A percentile compares a stretch with the other conserved stretches of the same genome.
phyloP scores from a whole-genome alignment of 441 rosid genomes.

The Pelargonium cotyledonis region DNA sequence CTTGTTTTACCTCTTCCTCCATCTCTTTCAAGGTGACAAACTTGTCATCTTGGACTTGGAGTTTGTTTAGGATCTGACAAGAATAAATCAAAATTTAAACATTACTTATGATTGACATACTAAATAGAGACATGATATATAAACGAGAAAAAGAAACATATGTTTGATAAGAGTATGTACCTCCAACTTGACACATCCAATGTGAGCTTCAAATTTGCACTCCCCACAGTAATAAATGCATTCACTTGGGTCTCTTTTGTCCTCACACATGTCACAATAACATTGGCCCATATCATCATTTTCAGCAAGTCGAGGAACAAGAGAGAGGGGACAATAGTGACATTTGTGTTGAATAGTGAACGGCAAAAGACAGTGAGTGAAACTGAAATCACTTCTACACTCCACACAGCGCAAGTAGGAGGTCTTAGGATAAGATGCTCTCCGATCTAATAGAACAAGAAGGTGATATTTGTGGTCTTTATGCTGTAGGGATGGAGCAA shows the following conservation, averaged over 20 bases:
- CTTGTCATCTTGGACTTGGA: not conserved
- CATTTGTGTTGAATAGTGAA: not conserved
- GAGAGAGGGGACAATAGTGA: conserved; percentile 16
- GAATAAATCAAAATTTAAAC: not conserved
- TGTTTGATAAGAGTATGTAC: conserved; percentile 19
- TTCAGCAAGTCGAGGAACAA: not conserved
- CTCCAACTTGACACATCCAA: conserved; percentile 11
- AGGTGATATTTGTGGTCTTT: not conserved
- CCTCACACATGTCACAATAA: conserved; percentile 27
- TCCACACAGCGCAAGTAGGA: conserved; percentile 9
- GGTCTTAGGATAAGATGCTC: not conserved
- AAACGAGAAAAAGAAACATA: too few relatives aligned
- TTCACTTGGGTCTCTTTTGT: not conserved
- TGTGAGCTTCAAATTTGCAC: conserved; percentile 13
- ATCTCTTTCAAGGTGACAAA: not conserved
- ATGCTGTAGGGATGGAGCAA: not conserved
- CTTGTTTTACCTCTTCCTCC: not conserved
- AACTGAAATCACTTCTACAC: conserved; percentile 3
- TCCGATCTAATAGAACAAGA: not conserved
- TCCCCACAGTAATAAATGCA: conserved; percentile 17
- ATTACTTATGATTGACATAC: not conserved
- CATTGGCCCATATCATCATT: not conserved
- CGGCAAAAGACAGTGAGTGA: conserved; percentile 12
- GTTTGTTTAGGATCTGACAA: not conserved
- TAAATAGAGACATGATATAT: too few relatives aligned